Base-by-base conservation (phyloP, 2,329 filamentous ascomycete species). In the Emydomyces testavorans region DNA sequence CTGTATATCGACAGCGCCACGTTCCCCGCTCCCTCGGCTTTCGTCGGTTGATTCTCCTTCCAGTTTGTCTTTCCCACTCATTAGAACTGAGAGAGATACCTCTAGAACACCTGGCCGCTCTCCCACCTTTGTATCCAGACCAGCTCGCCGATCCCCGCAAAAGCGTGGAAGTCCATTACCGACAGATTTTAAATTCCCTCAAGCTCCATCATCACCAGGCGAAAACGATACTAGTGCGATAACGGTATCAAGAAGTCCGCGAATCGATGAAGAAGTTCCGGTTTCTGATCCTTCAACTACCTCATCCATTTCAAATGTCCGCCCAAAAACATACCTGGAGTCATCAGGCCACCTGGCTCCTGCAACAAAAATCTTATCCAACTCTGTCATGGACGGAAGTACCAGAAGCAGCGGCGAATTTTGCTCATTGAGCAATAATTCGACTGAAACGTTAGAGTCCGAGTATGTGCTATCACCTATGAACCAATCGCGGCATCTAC, bases 401-500 rank as follows among this genome's bases (percentile, higher is more conserved):
- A 88, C 87, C 20, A 76, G 92, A 57, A 94, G 86, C 54, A 98
- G 92, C 62, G 85, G 84, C 46, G 92, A 98, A 60, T 93, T 96
- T 58, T 96, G 94, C 64, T 89, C 89, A 1, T 70, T 90, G 62
- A 95, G 90, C 69, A 95, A 96, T 62, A 83, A 94, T 60, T 96
- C 92, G 5, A 86, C 84, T 13, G 92, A 98, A 64, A 98, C 92
- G 2, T 64, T 96, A 40, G 83, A 83, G 8, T 98, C 92, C 0
- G 92, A 96, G 65, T 93, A 94, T 60, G 76, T 74, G 18, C 67
- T 67, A 60, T 57, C 71, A 50, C 64, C 65, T 0, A 52, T 65
- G 36, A 67, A 72, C 36, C 62, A 83, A 11, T 71, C 80, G 15
- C 78, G 81, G 26, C 63, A 75, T 52, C 59, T 58, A 23, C 36